Evolutionary conservation across 148 eudicot genomes (phyloP).

Genomic region (Dysphania ambrosioides): DNA sequence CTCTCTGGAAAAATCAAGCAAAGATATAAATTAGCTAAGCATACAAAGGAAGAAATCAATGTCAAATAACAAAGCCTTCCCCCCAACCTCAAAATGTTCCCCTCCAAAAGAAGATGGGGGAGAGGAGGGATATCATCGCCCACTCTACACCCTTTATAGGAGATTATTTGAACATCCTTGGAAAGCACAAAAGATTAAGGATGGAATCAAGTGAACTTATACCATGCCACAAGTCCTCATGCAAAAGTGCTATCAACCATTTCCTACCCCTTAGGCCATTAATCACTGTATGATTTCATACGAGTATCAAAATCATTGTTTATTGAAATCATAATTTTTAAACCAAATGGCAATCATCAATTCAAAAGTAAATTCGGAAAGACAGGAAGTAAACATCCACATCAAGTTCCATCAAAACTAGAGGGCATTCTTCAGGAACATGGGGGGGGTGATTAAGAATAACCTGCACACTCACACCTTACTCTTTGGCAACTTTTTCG

Average conservation of each 20-base stretch:
- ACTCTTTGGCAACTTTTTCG: slow-evolving; percentile 40
- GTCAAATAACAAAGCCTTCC: not conserved
- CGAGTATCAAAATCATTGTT: not conserved
- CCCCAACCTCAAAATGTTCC: not conserved
- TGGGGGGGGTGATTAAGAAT: not conserved
- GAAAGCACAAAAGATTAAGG: not conserved
- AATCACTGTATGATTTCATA: not conserved
- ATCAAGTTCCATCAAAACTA: not conserved
- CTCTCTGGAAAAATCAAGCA: slow-evolving; percentile 41
- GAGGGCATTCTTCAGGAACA: not conserved
- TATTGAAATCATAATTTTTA: not conserved
- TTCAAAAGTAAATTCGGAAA: not conserved
- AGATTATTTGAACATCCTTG: not conserved
- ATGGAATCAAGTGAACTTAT: not conserved
- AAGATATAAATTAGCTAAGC: slow-evolving; percentile 1
- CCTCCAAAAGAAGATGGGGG: not conserved
- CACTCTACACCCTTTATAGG: no score
- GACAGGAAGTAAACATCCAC: not conserved
- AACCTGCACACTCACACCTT: slow-evolving; percentile 48
- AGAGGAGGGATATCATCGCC: not conserved
- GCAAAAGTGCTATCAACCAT: not conserved
- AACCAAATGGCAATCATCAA: not conserved
- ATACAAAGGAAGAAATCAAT: not conserved
- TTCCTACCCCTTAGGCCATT: not conserved
- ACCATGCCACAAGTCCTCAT: not conserved